Conservation (phyloP, 352 stramenopile genomes). For the Globisporangium emineosum region DNA sequence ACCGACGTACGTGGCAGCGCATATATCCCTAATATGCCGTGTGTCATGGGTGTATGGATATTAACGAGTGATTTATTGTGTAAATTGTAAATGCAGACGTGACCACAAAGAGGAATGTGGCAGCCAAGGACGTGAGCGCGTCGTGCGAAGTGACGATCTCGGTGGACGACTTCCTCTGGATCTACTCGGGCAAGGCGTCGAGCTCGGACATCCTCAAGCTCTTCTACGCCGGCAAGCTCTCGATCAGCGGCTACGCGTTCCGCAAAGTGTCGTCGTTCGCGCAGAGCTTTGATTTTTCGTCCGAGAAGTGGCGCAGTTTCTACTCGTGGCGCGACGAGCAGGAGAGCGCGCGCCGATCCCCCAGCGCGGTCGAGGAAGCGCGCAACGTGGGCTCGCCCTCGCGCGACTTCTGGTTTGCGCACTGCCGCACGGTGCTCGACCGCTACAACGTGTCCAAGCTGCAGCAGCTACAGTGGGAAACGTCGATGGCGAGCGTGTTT, state of each 20-base stretch:
- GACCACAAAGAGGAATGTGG: slow-evolving; percentile 55
- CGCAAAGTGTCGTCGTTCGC: slow-evolving; percentile 77
- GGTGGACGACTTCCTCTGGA: slow-evolving; percentile 83
- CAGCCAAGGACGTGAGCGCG: slow-evolving; percentile 33
- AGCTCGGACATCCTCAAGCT: slow-evolving; percentile 72
- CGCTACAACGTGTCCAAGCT: slow-evolving; percentile 63
- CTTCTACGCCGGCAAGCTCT: slow-evolving; percentile 75
- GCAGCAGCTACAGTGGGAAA: slow-evolving; percentile 74
- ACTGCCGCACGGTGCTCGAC: slow-evolving; percentile 56
- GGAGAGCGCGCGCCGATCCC: slow-evolving; percentile 29
- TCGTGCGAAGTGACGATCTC: slow-evolving; percentile 82
- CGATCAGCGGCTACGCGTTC: slow-evolving; percentile 81
- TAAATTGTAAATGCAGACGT: slow-evolving; percentile 32
- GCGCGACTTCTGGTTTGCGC: slow-evolving; percentile 73
- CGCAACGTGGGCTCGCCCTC: slow-evolving; percentile 54
- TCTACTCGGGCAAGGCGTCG: slow-evolving; percentile 85
- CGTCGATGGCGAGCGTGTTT: slow-evolving; percentile 64
- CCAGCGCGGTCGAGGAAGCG: slow-evolving; percentile 31
- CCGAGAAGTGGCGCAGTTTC: slow-evolving; percentile 73
- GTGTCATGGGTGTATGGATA: slow-evolving; percentile 8
- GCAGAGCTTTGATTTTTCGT: slow-evolving; percentile 86
- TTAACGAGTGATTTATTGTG: slow-evolving; percentile 3
- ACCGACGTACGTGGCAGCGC: slow-evolving; percentile 24
- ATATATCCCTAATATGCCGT: slow-evolving; percentile 1
- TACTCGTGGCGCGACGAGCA: slow-evolving; percentile 59